Conservation (phyloP, 345 rosid genomes). For the Salix purpurea region DNA sequence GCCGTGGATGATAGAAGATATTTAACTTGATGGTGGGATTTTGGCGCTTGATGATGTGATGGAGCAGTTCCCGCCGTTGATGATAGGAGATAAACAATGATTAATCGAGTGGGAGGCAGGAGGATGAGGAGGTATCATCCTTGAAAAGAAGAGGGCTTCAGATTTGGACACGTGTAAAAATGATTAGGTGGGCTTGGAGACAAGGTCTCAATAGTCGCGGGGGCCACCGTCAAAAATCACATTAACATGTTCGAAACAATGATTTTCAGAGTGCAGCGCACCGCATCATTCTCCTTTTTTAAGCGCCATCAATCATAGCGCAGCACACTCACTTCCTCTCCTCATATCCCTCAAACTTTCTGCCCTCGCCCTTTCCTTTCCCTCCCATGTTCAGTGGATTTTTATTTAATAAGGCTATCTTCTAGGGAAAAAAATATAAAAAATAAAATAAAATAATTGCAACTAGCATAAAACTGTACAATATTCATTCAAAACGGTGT, state of each 20-base stretch:
- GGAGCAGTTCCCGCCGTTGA: background rate
- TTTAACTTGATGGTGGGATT: background rate
- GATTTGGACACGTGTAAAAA: constrained; percentile 11
- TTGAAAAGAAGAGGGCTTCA: background rate
- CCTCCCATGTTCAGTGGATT: background rate
- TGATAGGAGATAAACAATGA: background rate
- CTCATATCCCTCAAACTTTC: background rate
- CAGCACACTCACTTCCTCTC: background rate
- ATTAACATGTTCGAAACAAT: constrained; percentile 5
- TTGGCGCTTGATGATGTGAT: background rate
- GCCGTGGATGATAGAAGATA: background rate
- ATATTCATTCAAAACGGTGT: no score
- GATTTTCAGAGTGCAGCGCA: constrained; percentile 22
- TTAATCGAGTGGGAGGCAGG: background rate
- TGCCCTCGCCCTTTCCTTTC: background rate
- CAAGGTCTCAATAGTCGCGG: constrained; percentile 4
- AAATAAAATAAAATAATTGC: no score
- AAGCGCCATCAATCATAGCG: background rate
- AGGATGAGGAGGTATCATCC: background rate
- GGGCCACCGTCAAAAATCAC: constrained; percentile 3
- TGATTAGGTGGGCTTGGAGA: background rate
- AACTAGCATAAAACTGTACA: no score
- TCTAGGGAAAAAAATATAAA: no score
- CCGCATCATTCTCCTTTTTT: constrained; percentile 1
- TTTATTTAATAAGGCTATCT: no score